These are phyloP conservation scores for Penicillium macrosclerotiorum DNA, from an alignment of 495 filamentous ascomycete genomes.

Conservation along the genomic window DNA sequence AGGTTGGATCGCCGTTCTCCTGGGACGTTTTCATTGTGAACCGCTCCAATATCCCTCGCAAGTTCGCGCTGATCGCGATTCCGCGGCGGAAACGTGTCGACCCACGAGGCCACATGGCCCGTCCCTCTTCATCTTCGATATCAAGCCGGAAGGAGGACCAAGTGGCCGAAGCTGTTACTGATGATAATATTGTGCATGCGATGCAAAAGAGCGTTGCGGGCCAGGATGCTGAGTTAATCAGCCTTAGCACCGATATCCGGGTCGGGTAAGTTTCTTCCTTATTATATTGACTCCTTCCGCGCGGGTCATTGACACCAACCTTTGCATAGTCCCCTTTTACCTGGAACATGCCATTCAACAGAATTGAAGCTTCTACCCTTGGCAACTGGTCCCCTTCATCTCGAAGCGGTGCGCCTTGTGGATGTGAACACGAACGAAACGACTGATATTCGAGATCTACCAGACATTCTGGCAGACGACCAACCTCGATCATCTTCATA, in stretches of 20 bases:
- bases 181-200: constrained; percentile 80
- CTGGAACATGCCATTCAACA: constrained; percentile 75
- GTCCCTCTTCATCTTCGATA: constrained; percentile 47
- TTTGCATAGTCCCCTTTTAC: constrained; percentile 58
- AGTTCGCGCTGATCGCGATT: constrained; percentile 76
- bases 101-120: constrained; percentile 54
- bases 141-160: constrained; percentile 42
- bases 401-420: constrained; percentile 80
- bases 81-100: constrained; percentile 73
- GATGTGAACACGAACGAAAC: constrained; percentile 80
- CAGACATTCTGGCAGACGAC: constrained; percentile 62
- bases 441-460: constrained; percentile 78
- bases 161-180: constrained; percentile 75
- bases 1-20: constrained; percentile 73
- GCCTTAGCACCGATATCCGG: constrained; percentile 78
- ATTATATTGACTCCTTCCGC: too few relatives aligned
- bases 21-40: constrained; percentile 93
- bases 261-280: constrained; percentile 65
- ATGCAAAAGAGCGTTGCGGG: constrained; percentile 71
- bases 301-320: too few relatives aligned
- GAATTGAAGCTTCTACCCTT: constrained; percentile 80
- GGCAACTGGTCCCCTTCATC: constrained; percentile 65
- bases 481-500: constrained; percentile 19
- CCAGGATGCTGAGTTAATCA: constrained; percentile 74
- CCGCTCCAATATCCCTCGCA: constrained; percentile 63